These are phyloP conservation scores for Mycena chlorophos DNA, from an alignment of 768 basidiomycete species.

Conservation along the genomic window DNA sequence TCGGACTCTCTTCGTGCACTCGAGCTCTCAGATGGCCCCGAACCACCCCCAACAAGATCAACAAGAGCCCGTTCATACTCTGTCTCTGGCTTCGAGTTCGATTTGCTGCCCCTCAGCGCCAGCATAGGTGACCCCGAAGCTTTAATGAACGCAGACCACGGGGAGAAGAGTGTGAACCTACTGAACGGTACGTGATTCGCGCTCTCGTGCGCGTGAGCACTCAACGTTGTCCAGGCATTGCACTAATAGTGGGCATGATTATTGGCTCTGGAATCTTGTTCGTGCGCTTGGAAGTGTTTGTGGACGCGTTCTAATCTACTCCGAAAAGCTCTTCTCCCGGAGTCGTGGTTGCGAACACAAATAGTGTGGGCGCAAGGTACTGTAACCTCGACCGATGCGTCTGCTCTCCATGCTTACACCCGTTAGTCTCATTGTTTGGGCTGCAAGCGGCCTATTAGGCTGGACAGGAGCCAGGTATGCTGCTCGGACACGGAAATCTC, in stretches of 20 bases:
- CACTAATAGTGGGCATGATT: constrained; percentile 80
- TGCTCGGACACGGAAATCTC: not conserved
- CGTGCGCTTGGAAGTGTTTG: constrained; percentile 25
- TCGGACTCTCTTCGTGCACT: constrained; percentile 78
- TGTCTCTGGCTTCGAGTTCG: constrained; percentile 76
- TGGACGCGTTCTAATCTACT: constrained; percentile 5
- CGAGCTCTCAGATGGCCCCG: constrained; percentile 70
- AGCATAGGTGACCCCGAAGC: constrained; percentile 74
- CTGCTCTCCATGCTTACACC: not conserved
- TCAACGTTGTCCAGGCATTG: constrained; percentile 58
- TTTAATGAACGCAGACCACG: constrained; percentile 42
- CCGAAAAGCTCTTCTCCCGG: constrained; percentile 81
- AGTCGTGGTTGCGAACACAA: constrained; percentile 83
- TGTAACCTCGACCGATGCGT: not conserved
- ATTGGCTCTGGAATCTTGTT: constrained; percentile 95
- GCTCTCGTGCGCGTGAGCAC: not conserved
- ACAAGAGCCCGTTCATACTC: constrained; percentile 62
- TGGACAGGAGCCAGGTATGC: constrained; percentile 79
- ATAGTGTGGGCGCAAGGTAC: constrained; percentile 74
- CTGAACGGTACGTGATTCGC: constrained; percentile 61
- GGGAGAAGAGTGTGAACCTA: constrained; percentile 75
- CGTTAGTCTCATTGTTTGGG: constrained; percentile 77
- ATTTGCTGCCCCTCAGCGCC: constrained; percentile 73
- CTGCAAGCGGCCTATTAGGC: constrained; percentile 76
- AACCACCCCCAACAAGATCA: constrained; percentile 30